These are phyloP conservation scores for Fusarium citri DNA, from an alignment of 2,329 filamentous ascomycete genomes.

Conservation along the genomic window DNA sequence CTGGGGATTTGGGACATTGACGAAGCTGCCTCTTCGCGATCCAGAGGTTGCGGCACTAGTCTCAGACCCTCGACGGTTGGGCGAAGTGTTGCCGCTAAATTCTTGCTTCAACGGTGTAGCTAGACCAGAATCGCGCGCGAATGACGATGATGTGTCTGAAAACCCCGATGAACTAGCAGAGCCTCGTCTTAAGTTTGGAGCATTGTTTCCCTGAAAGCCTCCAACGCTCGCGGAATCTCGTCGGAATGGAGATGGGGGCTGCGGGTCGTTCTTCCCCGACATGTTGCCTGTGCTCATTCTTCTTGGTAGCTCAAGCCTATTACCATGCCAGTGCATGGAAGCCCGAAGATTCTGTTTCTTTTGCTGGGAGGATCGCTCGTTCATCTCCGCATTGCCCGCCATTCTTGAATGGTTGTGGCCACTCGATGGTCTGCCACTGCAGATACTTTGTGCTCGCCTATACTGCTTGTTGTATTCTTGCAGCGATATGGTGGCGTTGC, in stretches of 20 bases:
- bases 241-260: constrained; percentile 13
- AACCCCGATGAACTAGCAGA: constrained; percentile 39
- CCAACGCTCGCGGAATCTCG: constrained; percentile 27
- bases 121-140: constrained; percentile 31
- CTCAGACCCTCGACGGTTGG: constrained; percentile 36
- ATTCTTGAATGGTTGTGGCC: constrained; percentile 53
- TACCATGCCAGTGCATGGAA: constrained; percentile 46
- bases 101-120: constrained; percentile 35
- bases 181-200: constrained; percentile 13
- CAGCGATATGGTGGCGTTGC: constrained; percentile 47
- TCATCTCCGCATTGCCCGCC: constrained; percentile 52
- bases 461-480: constrained; percentile 53
- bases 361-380: constrained; percentile 38
- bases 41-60: constrained; percentile 18
- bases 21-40: constrained; percentile 37
- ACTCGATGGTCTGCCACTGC: constrained; percentile 46
- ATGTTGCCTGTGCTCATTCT: constrained; percentile 56
- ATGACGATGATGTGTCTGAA: constrained; percentile 32
- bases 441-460: constrained; percentile 53
- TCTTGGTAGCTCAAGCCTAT: constrained; percentile 37
- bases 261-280: constrained; percentile 27
- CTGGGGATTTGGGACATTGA: constrained; percentile 32
- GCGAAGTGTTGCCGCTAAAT: constrained; percentile 23
- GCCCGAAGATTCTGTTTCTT: constrained; percentile 42
- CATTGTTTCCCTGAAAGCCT: constrained; percentile 13